Evolutionary conservation across 2,329 filamentous ascomycete genomes (phyloP).

Genomic region (Fusarium anthophilum): DNA sequence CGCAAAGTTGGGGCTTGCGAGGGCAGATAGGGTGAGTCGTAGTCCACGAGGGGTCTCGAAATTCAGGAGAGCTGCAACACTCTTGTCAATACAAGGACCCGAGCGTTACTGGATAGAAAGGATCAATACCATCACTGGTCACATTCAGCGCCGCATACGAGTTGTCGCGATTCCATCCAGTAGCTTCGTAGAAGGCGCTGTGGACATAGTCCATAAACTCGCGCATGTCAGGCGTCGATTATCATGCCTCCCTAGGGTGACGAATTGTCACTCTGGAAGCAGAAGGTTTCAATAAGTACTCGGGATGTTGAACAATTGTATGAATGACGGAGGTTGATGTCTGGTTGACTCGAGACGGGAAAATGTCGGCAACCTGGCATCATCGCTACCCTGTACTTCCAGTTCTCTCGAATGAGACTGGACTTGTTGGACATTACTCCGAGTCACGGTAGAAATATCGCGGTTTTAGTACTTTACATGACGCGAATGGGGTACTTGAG

Average conservation of each 20-base stretch:
- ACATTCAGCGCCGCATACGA: conserved; percentile 88
- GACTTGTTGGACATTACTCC: neutral
- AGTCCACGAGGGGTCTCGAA: conserved; percentile 88
- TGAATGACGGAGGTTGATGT: neutral
- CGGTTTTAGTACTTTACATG: neutral
- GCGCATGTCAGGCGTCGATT: conserved; percentile 70
- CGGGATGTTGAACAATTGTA: neutral
- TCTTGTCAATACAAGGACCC: conserved; percentile 30
- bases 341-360: neutral
- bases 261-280: conserved; percentile 27
- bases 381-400: conserved; percentile 12
- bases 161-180: conserved; percentile 91
- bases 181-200: conserved; percentile 85
- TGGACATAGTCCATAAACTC: conserved; percentile 98
- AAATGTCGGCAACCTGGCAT: conserved; percentile 19
- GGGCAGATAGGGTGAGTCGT: conserved; percentile 86
- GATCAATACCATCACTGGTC: conserved; percentile 75
- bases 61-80: conserved; percentile 76
- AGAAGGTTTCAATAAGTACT: neutral
- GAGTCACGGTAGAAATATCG: neutral
- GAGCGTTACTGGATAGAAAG: neutral
- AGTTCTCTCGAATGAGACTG: neutral
- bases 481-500: accelerated
- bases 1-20: conserved; percentile 92
- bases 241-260: conserved; percentile 41